Percentiles rank a stretch among this genome's conserved stretches.
These are phyloP conservation scores for Maudiozyma serrabonitensis DNA, from an alignment of 805 yeast genomes.

Conservation along the genomic window DNA sequence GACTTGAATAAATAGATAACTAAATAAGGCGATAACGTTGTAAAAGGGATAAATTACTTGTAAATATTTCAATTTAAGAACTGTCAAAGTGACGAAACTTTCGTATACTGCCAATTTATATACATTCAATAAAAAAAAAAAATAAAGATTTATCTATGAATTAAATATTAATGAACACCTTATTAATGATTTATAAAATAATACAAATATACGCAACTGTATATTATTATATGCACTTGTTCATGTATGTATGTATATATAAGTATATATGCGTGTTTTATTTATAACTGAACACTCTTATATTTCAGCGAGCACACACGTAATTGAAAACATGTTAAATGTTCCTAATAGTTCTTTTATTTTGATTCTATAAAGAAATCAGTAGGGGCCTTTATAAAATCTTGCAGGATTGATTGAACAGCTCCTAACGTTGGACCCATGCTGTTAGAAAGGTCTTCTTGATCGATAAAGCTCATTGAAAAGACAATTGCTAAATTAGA, in stretches of 20 bases:
- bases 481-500: constrained; percentile 87
- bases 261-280: background rate
- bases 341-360: background rate
- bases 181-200: background rate
- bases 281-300: background rate
- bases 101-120: too few relatives aligned
- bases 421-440: constrained; percentile 46
- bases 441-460: constrained; percentile 33
- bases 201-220: background rate
- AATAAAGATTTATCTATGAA: background rate
- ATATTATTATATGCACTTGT: background rate
- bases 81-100: too few relatives aligned
- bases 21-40: background rate
- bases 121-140: background rate
- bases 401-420: constrained; percentile 42
- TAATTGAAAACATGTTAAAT: background rate
- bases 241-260: background rate
- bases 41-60: background rate
- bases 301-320: background rate
- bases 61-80: constrained; percentile 3
- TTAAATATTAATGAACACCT: background rate
- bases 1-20: constrained; percentile 11
- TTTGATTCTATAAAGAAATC: constrained; percentile 16
- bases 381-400: constrained; percentile 36
- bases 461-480: constrained; percentile 49